Conservation (phyloP, 2,329 filamentous ascomycete genomes). For the Pyrenochaeta sp. region DNA sequence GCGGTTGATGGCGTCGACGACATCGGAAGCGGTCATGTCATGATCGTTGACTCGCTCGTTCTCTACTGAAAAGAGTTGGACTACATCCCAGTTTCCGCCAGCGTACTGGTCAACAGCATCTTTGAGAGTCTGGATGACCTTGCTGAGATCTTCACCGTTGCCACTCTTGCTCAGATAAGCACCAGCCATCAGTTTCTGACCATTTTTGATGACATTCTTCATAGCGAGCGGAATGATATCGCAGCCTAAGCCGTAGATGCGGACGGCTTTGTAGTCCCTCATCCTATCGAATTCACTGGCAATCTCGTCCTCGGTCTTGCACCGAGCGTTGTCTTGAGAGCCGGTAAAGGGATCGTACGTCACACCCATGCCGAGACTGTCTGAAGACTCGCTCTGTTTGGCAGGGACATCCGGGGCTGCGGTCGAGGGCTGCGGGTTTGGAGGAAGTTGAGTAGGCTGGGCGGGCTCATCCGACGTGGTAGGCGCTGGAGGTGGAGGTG, state of each 20-base stretch:
- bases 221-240: slow-evolving; percentile 72
- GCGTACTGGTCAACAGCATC: slow-evolving; percentile 58
- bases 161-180: slow-evolving; percentile 68
- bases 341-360: slow-evolving; percentile 45
- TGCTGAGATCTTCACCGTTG: slow-evolving; percentile 51
- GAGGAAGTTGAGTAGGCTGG: slow-evolving; percentile 2
- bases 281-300: slow-evolving; percentile 69
- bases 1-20: slow-evolving; percentile 66
- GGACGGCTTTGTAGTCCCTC: slow-evolving; percentile 69
- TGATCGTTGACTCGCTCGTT: slow-evolving; percentile 77
- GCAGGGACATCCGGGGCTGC: slow-evolving; percentile 11
- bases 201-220: slow-evolving; percentile 68
- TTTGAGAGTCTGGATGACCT: slow-evolving; percentile 69
- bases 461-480: slow-evolving; percentile 10
- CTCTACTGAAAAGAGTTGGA: slow-evolving; percentile 78
- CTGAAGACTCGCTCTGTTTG: slow-evolving; percentile 4
- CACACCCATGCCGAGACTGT: slow-evolving; percentile 38
- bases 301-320: slow-evolving; percentile 73
- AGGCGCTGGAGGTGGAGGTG: slow-evolving; percentile 8
- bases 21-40: slow-evolving; percentile 57
- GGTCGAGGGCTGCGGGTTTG: slow-evolving; percentile 10
- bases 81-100: slow-evolving; percentile 68
- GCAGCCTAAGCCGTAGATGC: slow-evolving; percentile 84
- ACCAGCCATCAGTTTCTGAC: slow-evolving; percentile 77
- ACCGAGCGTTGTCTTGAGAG: slow-evolving; percentile 47